A percentile compares a stretch with the other conserved stretches of the same genome.
Evolutionary conservation across 1,139 yeast species (phyloP).

Genomic region (Kodamaea arcana): DNA sequence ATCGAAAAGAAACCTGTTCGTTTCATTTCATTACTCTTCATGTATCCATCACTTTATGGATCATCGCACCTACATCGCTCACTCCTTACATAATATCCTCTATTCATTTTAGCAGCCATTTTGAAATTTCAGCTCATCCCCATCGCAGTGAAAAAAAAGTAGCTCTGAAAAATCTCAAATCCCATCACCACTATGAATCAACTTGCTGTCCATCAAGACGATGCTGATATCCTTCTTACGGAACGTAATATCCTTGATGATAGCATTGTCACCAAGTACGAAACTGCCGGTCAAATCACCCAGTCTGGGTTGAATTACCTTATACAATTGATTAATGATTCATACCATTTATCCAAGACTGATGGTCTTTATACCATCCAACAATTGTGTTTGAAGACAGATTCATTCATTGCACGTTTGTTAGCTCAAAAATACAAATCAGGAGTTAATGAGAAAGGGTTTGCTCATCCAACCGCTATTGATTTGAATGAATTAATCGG

Average conservation of each 20-base stretch:
- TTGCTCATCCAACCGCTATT: constrained; percentile 85
- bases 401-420: constrained; percentile 60
- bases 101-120: too few relatives aligned
- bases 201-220: constrained; percentile 64
- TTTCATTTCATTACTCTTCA: too few relatives aligned
- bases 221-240: constrained; percentile 68
- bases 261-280: constrained; percentile 69
- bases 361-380: constrained; percentile 50
- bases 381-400: constrained; percentile 79
- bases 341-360: constrained; percentile 56
- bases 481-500: constrained; percentile 73
- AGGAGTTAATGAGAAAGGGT: constrained; percentile 75
- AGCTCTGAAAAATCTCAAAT: not conserved
- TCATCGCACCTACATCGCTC: too few relatives aligned
- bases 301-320: constrained; percentile 77
- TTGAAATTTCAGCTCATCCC: not conserved
- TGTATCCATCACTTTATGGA: too few relatives aligned
- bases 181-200: constrained; percentile 27
- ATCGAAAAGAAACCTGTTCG: too few relatives aligned
- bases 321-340: constrained; percentile 61
- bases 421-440: constrained; percentile 50
- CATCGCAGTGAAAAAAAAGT: constrained; percentile 1
- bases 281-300: constrained; percentile 87
- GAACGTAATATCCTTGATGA: constrained; percentile 67
- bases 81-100: too few relatives aligned